Conservation (phyloP, 192 early-diverging fungal species). For the Spizellomyces punctatus region DNA sequence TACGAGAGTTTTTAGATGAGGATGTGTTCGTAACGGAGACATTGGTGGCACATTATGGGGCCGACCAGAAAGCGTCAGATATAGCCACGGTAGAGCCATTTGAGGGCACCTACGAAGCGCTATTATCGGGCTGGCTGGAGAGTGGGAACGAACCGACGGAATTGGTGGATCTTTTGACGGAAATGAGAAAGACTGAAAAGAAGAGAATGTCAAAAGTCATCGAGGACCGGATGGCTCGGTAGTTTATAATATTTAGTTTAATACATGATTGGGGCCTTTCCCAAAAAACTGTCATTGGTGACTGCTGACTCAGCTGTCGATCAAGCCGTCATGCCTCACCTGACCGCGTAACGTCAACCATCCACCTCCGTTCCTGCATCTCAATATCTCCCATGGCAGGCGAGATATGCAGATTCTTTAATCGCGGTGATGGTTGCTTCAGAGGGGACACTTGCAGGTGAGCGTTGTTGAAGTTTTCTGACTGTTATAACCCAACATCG, state of each 20-base stretch:
- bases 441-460: background rate
- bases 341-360: too few relatives aligned
- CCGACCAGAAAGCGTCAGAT: background rate
- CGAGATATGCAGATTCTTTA: background rate
- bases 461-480: background rate
- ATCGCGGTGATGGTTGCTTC: background rate
- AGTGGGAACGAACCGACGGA: background rate
- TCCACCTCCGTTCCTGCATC: too few relatives aligned
- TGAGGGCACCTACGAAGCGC: background rate
- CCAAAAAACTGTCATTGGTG: too few relatives aligned
- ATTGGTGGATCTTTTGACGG: background rate
- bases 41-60: background rate
- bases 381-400: too few relatives aligned
- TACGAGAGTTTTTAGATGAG: conserved; percentile 10
- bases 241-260: too few relatives aligned
- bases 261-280: too few relatives aligned
- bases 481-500: background rate
- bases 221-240: too few relatives aligned
- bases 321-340: too few relatives aligned
- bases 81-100: conserved; percentile 7
- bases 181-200: background rate
- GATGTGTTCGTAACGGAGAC: background rate
- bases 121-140: conserved; percentile 17
- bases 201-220: too few relatives aligned
- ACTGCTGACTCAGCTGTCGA: too few relatives aligned